A percentile compares a stretch with the other conserved stretches of the same genome.
Evolutionary conservation across 2,329 filamentous ascomycete species (phyloP).

Genomic region (Aspergillus caelatus): DNA sequence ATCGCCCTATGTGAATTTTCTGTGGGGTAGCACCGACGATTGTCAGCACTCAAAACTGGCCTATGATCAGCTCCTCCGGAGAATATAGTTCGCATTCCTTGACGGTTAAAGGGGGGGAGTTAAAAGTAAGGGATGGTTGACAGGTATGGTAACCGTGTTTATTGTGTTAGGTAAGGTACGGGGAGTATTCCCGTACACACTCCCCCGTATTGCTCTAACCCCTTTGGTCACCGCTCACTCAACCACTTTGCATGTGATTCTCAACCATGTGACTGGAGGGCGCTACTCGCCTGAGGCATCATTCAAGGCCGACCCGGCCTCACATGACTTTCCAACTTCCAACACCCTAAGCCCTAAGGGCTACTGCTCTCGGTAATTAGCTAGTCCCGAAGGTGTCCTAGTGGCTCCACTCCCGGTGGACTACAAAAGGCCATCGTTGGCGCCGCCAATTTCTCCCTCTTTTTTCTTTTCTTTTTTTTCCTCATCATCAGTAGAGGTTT

Average conservation of each 20-base stretch:
- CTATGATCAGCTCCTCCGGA: not conserved
- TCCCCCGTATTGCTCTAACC: constrained; percentile 5
- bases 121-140: constrained; percentile 1
- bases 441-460: constrained; percentile 17
- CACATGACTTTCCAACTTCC: not conserved
- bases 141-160: not conserved
- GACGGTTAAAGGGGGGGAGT: not conserved
- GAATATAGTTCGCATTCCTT: not conserved
- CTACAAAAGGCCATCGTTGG: constrained; percentile 33
- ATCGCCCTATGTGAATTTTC: not conserved
- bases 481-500: constrained; percentile 57
- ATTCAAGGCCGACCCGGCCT: not conserved
- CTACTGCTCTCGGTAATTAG: constrained; percentile 9
- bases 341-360: constrained; percentile 17
- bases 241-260: constrained; percentile 22
- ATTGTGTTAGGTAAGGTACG: not conserved
- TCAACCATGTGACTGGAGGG: constrained; percentile 16
- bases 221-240: constrained; percentile 5
- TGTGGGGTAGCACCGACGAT: not conserved
- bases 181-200: not conserved
- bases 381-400: constrained; percentile 30
- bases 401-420: constrained; percentile 12
- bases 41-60: not conserved
- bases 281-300: not conserved
- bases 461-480: constrained; percentile 41